Conservation (phyloP, 257 asterid genomes). For the Cruciata laevipes region DNA sequence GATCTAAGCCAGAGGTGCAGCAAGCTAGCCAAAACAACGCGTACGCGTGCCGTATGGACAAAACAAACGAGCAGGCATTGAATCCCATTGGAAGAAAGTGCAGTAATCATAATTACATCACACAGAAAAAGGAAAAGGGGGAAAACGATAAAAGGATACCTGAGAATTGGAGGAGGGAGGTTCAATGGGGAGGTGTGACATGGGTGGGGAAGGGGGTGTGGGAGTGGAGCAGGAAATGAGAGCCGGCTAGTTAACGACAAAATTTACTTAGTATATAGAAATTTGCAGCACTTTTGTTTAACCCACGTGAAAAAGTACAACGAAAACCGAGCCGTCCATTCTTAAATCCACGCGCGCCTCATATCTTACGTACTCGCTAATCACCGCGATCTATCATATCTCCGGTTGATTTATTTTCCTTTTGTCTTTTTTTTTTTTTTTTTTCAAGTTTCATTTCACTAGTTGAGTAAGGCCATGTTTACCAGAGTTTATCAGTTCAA, state of each 20-base stretch:
- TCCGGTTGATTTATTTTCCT: background rate
- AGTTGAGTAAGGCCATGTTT: too few relatives aligned
- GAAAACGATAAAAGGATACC: background rate
- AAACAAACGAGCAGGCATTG: background rate
- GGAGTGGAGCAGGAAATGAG: background rate
- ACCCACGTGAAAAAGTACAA: slow-evolving; percentile 19
- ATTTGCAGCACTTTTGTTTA: slow-evolving; percentile 5
- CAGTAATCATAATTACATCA: background rate
- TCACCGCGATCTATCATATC: background rate
- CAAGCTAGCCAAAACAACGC: background rate
- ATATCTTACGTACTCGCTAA: background rate
- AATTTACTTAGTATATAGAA: background rate
- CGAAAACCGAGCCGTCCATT: slow-evolving; percentile 13
- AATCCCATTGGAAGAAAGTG: background rate
- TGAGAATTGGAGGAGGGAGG: background rate
- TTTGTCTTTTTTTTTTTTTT: too few relatives aligned
- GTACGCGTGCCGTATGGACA: background rate
- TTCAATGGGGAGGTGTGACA: background rate
- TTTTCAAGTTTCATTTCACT: too few relatives aligned
- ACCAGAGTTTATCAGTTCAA: too few relatives aligned
- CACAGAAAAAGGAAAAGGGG: background rate
- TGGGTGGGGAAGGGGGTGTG: background rate
- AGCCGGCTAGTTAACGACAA: background rate
- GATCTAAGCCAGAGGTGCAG: slow-evolving; percentile 3
- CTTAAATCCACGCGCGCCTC: slow-evolving; percentile 13